A percentile compares a stretch with the other conserved stretches of the same genome.
phyloP scores from a whole-genome alignment of 2,329 filamentous ascomycete species.

The Trichothecium sympodiale region DNA sequence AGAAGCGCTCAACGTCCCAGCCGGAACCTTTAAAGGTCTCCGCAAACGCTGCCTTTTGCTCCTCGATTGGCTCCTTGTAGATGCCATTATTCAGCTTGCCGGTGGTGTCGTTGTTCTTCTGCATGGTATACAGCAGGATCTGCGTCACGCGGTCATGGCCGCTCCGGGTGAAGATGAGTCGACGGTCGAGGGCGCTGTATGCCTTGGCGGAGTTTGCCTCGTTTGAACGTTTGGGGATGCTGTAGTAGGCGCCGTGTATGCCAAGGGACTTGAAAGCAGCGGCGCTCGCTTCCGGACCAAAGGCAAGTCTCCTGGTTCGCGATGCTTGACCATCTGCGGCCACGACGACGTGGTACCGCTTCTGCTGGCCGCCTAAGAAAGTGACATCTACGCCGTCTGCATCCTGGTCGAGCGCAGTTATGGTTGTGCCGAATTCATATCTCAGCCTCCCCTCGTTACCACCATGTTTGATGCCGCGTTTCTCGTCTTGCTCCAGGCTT shows the following conservation, averaged over 20 bases:
- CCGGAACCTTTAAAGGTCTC: constrained; percentile 22
- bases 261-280: constrained; percentile 17
- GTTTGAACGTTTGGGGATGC: constrained; percentile 7
- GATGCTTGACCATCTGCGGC: constrained; percentile 38
- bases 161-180: constrained; percentile 20
- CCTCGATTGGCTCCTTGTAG: constrained; percentile 4
- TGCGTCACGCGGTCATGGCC: constrained; percentile 15
- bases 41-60: constrained; percentile 23
- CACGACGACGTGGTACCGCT: constrained; percentile 38
- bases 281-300: constrained; percentile 12
- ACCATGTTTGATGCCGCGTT: too few relatives aligned
- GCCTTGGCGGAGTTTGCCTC: constrained; percentile 15
- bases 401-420: constrained; percentile 18
- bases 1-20: constrained; percentile 23
- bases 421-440: constrained; percentile 18
- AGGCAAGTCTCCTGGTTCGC: constrained; percentile 6
- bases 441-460: too few relatives aligned
- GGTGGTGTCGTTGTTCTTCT: constrained; percentile 12
- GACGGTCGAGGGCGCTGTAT: constrained; percentile 16
- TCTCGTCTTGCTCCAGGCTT: constrained; percentile 14
- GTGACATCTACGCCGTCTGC: constrained; percentile 17
- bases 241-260: constrained; percentile 18
- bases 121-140: constrained; percentile 22
- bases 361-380: constrained; percentile 31
- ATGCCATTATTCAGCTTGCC: constrained; percentile 2